Conservation (phyloP, 2,329 filamentous ascomycete genomes). For the Zopfia rhizophila region DNA sequence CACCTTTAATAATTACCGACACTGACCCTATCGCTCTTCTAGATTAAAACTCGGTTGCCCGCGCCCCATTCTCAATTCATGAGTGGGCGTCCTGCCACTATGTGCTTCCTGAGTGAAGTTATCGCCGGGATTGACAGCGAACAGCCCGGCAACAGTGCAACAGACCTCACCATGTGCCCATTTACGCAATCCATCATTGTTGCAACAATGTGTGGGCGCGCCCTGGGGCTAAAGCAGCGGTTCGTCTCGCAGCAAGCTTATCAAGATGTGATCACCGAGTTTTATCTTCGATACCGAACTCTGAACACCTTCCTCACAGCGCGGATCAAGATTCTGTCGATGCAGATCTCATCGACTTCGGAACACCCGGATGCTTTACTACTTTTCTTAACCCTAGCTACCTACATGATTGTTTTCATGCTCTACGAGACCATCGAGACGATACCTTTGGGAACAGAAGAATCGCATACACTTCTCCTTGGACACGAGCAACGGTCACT, state of each 20-base stretch:
- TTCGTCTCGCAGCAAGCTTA: slow-evolving; percentile 2
- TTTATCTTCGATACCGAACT: slow-evolving; percentile 7
- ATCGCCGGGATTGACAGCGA: slow-evolving; percentile 31
- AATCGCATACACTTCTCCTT: slow-evolving; percentile 5
- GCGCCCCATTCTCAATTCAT: slow-evolving; percentile 50
- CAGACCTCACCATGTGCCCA: slow-evolving; percentile 25
- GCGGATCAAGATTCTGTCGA: slow-evolving; percentile 6
- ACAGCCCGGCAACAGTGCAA: slow-evolving; percentile 15
- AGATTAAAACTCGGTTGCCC: slow-evolving; percentile 51
- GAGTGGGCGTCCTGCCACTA: slow-evolving; percentile 37
- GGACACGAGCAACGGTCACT: slow-evolving; percentile 1
- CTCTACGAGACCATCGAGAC: slow-evolving; percentile 9
- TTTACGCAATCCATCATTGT: slow-evolving; percentile 49
- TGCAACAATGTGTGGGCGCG: slow-evolving; percentile 30
- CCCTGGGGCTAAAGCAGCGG: slow-evolving; percentile 7
- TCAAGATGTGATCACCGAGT: background rate
- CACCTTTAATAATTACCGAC: background rate
- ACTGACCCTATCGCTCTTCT: slow-evolving; percentile 5
- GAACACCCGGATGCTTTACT: slow-evolving; percentile 7
- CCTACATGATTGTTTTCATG: slow-evolving; percentile 6
- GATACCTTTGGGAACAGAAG: slow-evolving; percentile 5
- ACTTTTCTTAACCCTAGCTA: slow-evolving; percentile 10
- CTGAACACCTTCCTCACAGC: slow-evolving; percentile 2
- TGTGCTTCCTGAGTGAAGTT: slow-evolving; percentile 44
- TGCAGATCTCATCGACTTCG: slow-evolving; percentile 2